phyloP scores from a whole-genome alignment of 2,329 filamentous ascomycete genomes.

The Balansia obtecta region DNA sequence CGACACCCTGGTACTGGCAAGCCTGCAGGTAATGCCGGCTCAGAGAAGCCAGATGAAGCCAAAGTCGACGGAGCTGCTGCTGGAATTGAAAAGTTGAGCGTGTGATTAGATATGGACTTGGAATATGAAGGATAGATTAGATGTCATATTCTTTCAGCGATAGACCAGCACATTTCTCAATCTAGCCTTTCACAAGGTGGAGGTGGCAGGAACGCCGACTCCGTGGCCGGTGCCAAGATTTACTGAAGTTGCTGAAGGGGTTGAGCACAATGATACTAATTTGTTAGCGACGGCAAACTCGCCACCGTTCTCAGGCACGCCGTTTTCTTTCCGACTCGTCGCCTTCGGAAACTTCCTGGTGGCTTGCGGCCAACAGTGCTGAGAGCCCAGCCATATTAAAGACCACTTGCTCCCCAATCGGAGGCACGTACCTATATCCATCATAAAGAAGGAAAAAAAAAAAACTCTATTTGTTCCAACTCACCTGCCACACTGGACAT shows the following conservation, averaged over 20 bases:
- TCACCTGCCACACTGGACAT: no score
- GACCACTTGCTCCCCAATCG: no score
- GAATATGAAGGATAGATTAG: neutral
- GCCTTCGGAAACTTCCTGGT: no score
- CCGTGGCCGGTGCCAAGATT: neutral
- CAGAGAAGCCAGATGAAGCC: neutral
- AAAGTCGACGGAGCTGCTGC: constrained; percentile 2
- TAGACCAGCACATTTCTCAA: neutral
- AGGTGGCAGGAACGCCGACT: neutral
- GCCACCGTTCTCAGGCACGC: no score
- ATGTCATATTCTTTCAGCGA: neutral
- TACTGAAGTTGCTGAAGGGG: neutral
- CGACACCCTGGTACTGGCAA: constrained; percentile 40
- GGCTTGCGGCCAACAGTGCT: no score
- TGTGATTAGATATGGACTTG: constrained; percentile 1
- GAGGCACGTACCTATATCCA: no score
- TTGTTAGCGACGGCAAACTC: no score
- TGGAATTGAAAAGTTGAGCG: constrained; percentile 4
- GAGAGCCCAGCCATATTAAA: no score
- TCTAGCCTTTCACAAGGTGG: neutral
- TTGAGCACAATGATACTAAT: no score
- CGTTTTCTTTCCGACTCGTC: no score
- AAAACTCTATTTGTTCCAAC: no score
- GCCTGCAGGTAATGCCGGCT: neutral
- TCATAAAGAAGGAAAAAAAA: no score